Evolutionary conservation across 2,329 filamentous ascomycete genomes (phyloP).

Genomic region (Colletotrichum sansevieriae): DNA sequence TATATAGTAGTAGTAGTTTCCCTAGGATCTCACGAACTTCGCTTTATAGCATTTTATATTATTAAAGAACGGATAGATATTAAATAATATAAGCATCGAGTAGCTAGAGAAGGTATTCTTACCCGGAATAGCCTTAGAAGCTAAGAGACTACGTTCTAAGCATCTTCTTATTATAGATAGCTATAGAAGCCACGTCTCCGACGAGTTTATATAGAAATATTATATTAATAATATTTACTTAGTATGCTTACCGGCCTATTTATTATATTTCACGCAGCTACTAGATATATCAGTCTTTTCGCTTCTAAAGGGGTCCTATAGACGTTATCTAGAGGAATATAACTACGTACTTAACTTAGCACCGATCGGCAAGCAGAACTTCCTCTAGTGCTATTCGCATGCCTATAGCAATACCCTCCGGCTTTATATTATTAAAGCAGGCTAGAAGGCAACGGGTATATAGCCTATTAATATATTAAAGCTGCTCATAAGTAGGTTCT

Average conservation of each 20-base stretch:
- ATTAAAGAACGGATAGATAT: not conserved
- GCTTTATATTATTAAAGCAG: not conserved
- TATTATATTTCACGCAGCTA: too few relatives aligned
- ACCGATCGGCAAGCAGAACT: not conserved
- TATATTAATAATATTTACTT: not conserved
- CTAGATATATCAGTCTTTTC: too few relatives aligned
- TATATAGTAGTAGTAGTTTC: too few relatives aligned
- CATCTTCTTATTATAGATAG: too few relatives aligned
- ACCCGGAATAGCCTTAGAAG: accelerated
- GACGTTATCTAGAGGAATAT: not conserved
- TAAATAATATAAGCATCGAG: not conserved
- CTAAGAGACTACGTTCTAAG: too few relatives aligned
- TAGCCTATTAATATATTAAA: not conserved
- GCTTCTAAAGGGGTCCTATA: too few relatives aligned
- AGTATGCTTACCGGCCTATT: not conserved
- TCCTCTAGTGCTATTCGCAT: too few relatives aligned
- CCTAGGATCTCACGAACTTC: too few relatives aligned
- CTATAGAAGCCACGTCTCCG: too few relatives aligned
- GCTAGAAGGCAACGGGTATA: too few relatives aligned
- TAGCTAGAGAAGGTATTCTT: not conserved
- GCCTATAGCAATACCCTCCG: not conserved
- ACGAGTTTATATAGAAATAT: too few relatives aligned
- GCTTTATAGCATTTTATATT: too few relatives aligned
- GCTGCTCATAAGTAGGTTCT: not conserved
- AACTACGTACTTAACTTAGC: not conserved